A percentile compares a stretch with the other conserved stretches of the same genome.
Conservation (phyloP, 352 stramenopile genomes). For the Phytophthora citricola region DNA sequence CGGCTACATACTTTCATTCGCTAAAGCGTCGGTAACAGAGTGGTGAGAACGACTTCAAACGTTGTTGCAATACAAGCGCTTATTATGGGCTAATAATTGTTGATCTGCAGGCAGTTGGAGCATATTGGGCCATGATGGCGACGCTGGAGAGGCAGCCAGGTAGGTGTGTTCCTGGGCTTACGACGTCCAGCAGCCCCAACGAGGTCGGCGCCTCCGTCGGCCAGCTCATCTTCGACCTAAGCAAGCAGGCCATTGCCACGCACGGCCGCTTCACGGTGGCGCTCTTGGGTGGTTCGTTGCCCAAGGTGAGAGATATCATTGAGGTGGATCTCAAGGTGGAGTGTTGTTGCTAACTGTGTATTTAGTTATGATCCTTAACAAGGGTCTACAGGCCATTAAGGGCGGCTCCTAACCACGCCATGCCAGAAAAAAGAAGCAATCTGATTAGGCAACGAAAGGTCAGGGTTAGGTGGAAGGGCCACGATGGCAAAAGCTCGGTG, state of each 20-base stretch:
- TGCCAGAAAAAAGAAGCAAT: too few relatives aligned
- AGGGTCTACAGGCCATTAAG: constrained; percentile 75
- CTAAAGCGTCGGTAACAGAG: constrained; percentile 46
- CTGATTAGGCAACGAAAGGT: too few relatives aligned
- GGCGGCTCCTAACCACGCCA: too few relatives aligned
- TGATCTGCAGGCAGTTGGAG: constrained; percentile 46
- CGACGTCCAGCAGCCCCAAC: constrained; percentile 52
- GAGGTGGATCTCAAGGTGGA: too few relatives aligned
- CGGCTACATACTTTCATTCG: constrained; percentile 6
- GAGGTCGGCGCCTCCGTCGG: constrained; percentile 68
- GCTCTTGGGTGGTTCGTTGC: constrained; percentile 88
- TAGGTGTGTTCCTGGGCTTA: constrained; percentile 50
- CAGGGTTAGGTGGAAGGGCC: too few relatives aligned
- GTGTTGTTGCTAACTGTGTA: background rate
- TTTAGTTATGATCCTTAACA: constrained; percentile 73
- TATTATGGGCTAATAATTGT: background rate
- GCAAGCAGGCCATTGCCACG: constrained; percentile 63
- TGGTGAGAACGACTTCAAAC: constrained; percentile 32
- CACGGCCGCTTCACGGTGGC: constrained; percentile 82
- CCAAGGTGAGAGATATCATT: constrained; percentile 49
- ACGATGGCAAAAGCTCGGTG: constrained; percentile 57
- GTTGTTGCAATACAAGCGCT: background rate
- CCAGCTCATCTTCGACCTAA: constrained; percentile 70
- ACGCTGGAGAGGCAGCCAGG: constrained; percentile 38
- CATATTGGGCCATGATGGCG: constrained; percentile 44